These are phyloP conservation scores for Fusarium brevicatenulatum DNA, from an alignment of 2,329 filamentous ascomycete species.

Conservation along the genomic window DNA sequence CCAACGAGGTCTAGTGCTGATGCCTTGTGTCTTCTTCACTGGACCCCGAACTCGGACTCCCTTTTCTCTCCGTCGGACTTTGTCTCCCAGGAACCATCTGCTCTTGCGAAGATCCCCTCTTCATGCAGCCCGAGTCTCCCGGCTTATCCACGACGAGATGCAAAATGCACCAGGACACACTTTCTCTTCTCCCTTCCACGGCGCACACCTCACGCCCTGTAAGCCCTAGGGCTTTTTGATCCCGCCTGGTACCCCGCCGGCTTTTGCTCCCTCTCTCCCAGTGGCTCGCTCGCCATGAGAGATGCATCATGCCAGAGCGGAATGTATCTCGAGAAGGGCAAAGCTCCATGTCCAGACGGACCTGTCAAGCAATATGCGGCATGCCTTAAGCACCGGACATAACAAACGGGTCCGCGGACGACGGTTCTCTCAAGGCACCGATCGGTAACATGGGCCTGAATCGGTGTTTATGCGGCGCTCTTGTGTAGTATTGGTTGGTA, in stretches of 20 bases:
- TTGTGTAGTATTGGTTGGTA: not conserved
- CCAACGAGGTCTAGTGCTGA: slow-evolving; percentile 30
- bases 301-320: slow-evolving; percentile 1
- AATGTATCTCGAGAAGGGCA: slow-evolving; percentile 5
- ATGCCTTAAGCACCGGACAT: slow-evolving; percentile 7
- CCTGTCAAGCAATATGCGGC: not conserved
- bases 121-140: slow-evolving; percentile 15
- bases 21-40: not conserved
- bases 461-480: not conserved
- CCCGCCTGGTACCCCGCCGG: slow-evolving; percentile 24
- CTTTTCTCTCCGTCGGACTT: slow-evolving; percentile 3
- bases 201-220: slow-evolving; percentile 33
- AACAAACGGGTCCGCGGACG: slow-evolving; percentile 7
- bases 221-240: slow-evolving; percentile 40
- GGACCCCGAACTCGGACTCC: slow-evolving; percentile 1
- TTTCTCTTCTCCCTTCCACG: not conserved
- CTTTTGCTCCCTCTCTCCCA: slow-evolving; percentile 5
- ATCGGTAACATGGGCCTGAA: not conserved
- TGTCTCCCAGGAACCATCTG: slow-evolving; percentile 26
- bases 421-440: slow-evolving; percentile 13
- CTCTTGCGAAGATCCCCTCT: slow-evolving; percentile 32
- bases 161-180: slow-evolving; percentile 15
- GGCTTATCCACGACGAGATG: slow-evolving; percentile 14
- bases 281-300: slow-evolving; percentile 14
- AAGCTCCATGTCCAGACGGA: slow-evolving; percentile 5